Evolutionary conservation across 106 monocot species (phyloP), one percentile per base, ranked within the genome.

Genomic region (Hemerocallis citrina): DNA sequence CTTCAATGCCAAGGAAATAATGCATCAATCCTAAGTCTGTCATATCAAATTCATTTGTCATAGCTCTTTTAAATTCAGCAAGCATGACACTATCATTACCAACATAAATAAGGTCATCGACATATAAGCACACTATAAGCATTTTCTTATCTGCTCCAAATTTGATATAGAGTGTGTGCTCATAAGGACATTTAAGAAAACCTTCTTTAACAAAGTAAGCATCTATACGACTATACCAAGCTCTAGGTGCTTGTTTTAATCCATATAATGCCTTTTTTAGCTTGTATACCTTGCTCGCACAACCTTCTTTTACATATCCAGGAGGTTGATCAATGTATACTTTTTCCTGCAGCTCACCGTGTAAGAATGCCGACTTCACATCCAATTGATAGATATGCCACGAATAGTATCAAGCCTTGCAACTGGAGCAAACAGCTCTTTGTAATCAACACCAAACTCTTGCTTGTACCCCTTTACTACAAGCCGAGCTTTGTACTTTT

Each of bases 281-380:
- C 28, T 22, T 16, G 15, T 40, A 37, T 7, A 61, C 23, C 12
- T 61, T 61, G 3, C 41, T 0, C 24, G 32, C 51, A 65, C 31
- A 13, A 4, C 34, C 64, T 2, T 11, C 17, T 22, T 65, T 33
- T 1, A 65, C 33, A 65, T 65, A 36, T 3, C 64, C 22, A 34
- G 49, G 47, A 33, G 50, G 6, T 31, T 65, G 50, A 19, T 65
- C 64, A 8, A 65, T 6, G 23, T 22, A 65, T 34, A 51, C 34
- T 3, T 65, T 3, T 51, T 65, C n/a, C 50, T 36, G 14, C 50
- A 13, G 51, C 1, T 19, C 14, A 11, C 49, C 50, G 51, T 65
- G 34, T 4, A 65, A 13, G 36, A 65, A 65, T 24, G 65, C 50
- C 9, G 65, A 65, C 52, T 65, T 65, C 11, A 65, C 65, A 52